Percentiles rank a stretch among this genome's conserved stretches.
Evolutionary conservation across 306 rosid genomes (phyloP).

Genomic region (Begonia peltatifolia): DNA sequence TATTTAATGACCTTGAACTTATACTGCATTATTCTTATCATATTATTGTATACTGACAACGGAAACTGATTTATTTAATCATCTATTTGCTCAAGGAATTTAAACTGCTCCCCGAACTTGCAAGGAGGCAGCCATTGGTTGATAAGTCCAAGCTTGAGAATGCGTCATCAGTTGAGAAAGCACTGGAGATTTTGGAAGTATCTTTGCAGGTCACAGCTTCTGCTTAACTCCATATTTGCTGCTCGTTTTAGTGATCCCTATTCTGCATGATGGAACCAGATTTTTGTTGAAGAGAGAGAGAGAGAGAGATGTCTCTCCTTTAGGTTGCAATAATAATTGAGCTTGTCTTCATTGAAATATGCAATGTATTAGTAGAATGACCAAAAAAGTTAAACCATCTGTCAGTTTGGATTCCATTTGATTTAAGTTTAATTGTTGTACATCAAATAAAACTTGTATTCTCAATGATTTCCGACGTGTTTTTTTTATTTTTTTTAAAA

Average conservation of each 20-base stretch:
- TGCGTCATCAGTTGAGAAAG: conserved; percentile 78
- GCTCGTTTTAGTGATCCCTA: background rate
- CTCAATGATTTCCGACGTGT: too few species aligned
- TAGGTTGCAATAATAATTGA: too few species aligned
- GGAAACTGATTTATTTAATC: background rate
- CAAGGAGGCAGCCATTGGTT: conserved; percentile 58
- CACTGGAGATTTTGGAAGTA: conserved; percentile 49
- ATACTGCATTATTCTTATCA: too few species aligned
- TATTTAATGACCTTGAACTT: too few species aligned
- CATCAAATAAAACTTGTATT: too few species aligned
- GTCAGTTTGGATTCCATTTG: too few species aligned
- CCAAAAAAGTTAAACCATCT: too few species aligned
- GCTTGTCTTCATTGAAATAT: too few species aligned
- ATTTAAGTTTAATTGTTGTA: too few species aligned
- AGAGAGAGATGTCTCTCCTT: background rate
- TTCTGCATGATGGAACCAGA: background rate
- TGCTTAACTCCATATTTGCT: conserved; percentile 10
- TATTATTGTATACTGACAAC: too few species aligned
- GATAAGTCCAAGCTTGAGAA: conserved; percentile 65
- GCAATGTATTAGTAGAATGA: too few species aligned
- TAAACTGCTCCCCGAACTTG: conserved; percentile 78
- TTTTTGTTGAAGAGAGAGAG: background rate
- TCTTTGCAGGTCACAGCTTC: conserved; percentile 25
- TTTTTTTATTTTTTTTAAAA: too few species aligned
- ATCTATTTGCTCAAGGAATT: conserved; percentile 39